Evolutionary conservation across 768 basidiomycete species (phyloP), one percentile per base, ranked within the genome.

Genomic region (Amanita thiersii): DNA sequence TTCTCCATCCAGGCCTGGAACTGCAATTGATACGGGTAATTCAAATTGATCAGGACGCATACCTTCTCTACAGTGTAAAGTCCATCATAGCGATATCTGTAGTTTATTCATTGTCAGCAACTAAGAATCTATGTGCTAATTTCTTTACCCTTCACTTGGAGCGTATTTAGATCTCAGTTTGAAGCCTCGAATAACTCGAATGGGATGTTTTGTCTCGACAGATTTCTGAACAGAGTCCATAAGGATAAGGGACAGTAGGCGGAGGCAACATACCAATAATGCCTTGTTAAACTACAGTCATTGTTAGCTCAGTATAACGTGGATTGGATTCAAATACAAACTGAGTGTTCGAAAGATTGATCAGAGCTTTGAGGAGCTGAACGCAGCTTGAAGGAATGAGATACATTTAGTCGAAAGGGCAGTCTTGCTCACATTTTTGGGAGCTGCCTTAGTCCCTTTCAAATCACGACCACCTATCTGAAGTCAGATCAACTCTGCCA

Each of bases 51-150:
- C n/a, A 7, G 9, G 12, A 21, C 20, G 31, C 63, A 37, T 46
- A 75, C 86, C 66, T 79, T 79, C 59, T 83, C 83, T 11, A 90
- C 83, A 1, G 53, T 63, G 55, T 94, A 96, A 8, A 96, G 66
- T 1, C 92, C 92, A 51, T 94, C 91, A 53, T 96, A 96, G 6
- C 90, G 79, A 56, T 92, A 96, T 18, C 86, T 86, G 40, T 5
- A 36, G 30, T 26, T 20, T n/a, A n/a, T n/a, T 48, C 25, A 42
- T 23, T 34, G 23, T 12, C 10, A 25, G 3, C 37, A 30, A 18
- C 25, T 28, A n/a, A 37, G 25, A 46, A n/a, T 21, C 25, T 9
- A 21, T 12, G 12, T 26, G 9, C 11, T 9, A 37, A 6, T 37
- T 11, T 11, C 46, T 60, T 39, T 49, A 84, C 80, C 90, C 90